Conservation (phyloP, 83 land plant species). For the Picea engelmannii region DNA sequence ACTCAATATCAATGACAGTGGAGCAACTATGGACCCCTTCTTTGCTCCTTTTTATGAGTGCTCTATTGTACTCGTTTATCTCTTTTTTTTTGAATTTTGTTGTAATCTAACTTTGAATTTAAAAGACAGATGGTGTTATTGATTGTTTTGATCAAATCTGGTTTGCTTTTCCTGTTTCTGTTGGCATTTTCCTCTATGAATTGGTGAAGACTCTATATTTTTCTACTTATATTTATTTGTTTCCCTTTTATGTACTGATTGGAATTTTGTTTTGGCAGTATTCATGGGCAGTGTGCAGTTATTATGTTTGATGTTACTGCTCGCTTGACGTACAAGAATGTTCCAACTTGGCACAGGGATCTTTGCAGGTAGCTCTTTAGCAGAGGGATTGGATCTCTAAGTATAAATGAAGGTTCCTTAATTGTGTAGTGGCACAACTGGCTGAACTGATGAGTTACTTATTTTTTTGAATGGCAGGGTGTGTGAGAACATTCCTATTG, state of each 20-base stretch:
- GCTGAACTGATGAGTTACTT: neutral
- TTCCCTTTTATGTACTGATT: neutral
- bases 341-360: no score
- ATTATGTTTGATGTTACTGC: no score
- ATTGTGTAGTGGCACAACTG: neutral
- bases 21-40: no score
- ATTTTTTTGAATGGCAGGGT: slow-evolving; percentile 34
- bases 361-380: no score
- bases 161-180: no score
- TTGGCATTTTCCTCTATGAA: neutral
- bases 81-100: neutral
- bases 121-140: no score
- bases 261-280: slow-evolving; percentile 19
- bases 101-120: no score
- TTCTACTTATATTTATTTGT: no score
- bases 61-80: neutral
- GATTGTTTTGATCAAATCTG: no score
- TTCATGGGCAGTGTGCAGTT: slow-evolving; percentile 40
- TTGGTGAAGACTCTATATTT: neutral
- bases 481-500: slow-evolving; percentile 23
- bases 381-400: no score
- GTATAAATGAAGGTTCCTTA: neutral
- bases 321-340: no score
- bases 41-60: neutral
- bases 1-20: no score